Evolutionary conservation across 2,329 filamentous ascomycete genomes (phyloP).

Genomic region (Ceratocystis papillata): DNA sequence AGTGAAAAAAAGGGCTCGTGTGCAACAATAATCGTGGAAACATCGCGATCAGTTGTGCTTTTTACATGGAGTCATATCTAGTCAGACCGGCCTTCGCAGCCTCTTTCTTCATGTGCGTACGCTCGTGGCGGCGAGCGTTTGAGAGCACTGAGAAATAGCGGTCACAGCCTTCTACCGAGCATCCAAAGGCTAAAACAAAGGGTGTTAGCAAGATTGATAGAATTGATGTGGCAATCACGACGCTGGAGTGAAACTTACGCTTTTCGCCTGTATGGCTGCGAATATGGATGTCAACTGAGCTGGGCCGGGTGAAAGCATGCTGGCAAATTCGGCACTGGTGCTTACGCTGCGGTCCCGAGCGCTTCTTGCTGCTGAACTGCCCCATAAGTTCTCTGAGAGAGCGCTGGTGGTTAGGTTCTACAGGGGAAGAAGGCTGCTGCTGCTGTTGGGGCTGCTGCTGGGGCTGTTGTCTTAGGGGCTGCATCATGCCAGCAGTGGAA

Average conservation of each 20-base stretch:
- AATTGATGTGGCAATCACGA: background rate
- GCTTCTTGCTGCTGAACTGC: conserved; percentile 93
- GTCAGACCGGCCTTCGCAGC: conserved; percentile 15
- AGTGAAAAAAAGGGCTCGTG: conserved; percentile 14
- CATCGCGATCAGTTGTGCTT: background rate
- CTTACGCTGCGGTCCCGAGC: conserved; percentile 94
- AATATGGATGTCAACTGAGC: conserved; percentile 93
- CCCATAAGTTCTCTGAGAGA: conserved; percentile 63
- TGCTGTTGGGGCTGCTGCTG: conserved; percentile 4
- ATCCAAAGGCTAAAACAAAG: conserved; percentile 62
- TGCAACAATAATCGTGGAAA: conserved; percentile 2
- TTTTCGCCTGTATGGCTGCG: conserved; percentile 98
- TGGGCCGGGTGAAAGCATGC: conserved; percentile 90
- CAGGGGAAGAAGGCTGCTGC: conserved; percentile 8
- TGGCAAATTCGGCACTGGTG: conserved; percentile 99
- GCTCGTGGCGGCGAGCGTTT: conserved; percentile 85
- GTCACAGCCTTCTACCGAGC: conserved; percentile 88
- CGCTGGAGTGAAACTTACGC: conserved; percentile 52
- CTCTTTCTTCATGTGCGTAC: conserved; percentile 65
- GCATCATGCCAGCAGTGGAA: background rate
- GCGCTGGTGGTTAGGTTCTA: conserved; percentile 20
- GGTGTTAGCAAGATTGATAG: conserved; percentile 21
- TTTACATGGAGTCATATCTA: conserved; percentile 10
- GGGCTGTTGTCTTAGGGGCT: background rate
- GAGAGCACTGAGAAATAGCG: conserved; percentile 96